Percentiles rank a stretch among this genome's conserved stretches.
Evolutionary conservation across 1,284 basidiomycete species (phyloP).

Genomic region (Fomitopsis schrenkii): DNA sequence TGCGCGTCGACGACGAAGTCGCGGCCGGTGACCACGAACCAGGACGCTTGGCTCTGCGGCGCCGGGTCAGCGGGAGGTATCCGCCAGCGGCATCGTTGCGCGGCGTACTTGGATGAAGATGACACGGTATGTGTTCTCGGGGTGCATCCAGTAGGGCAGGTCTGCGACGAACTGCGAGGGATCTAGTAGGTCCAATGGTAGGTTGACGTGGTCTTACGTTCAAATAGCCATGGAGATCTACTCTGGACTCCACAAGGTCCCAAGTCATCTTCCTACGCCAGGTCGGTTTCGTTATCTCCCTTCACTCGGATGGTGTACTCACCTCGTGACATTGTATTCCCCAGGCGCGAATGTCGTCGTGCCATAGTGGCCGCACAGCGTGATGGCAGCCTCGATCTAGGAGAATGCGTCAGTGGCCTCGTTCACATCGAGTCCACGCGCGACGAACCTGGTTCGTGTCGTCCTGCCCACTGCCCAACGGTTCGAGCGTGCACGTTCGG

Average conservation of each 20-base stretch:
- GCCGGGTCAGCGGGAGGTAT: background rate
- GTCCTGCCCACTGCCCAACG: conserved; percentile 36
- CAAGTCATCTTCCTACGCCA: conserved; percentile 53
- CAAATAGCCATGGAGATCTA: conserved; percentile 54
- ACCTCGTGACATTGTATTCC: conserved; percentile 51
- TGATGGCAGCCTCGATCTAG: conserved; percentile 48
- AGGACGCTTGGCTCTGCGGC: conserved; percentile 54
- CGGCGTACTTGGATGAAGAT: conserved; percentile 55
- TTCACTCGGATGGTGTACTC: background rate
- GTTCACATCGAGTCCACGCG: background rate
- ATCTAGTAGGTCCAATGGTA: background rate
- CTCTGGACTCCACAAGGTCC: conserved; percentile 45
- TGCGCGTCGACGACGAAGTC: conserved; percentile 60
- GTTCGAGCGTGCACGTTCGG: conserved; percentile 31
- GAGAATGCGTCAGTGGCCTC: background rate
- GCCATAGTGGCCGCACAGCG: conserved; percentile 49
- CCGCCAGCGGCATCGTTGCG: background rate
- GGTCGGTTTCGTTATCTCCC: background rate
- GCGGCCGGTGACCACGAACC: conserved; percentile 58
- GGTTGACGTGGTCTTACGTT: conserved; percentile 33
- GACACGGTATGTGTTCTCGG: conserved; percentile 52
- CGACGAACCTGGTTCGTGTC: conserved; percentile 35
- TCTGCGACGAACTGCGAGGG: conserved; percentile 44
- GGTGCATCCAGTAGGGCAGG: conserved; percentile 58
- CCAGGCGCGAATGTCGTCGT: conserved; percentile 41